Percentiles rank a stretch among this genome's conserved stretches.
These are phyloP conservation scores for Royoungia palumana DNA, from an alignment of 768 basidiomycete species.

Conservation along the genomic window DNA sequence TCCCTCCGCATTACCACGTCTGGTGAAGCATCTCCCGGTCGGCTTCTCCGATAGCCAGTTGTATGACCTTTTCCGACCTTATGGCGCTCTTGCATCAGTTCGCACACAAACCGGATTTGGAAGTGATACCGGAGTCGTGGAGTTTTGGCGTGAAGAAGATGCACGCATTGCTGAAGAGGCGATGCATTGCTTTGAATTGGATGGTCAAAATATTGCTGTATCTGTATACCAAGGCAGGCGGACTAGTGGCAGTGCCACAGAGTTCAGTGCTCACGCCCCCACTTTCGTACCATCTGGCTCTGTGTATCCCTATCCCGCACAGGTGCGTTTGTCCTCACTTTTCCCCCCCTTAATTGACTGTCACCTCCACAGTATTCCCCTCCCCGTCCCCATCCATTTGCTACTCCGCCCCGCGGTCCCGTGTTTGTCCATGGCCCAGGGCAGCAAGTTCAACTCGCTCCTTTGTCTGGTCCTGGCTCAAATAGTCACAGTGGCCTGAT, in stretches of 20 bases:
- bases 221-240: slow-evolving; percentile 71
- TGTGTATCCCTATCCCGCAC: slow-evolving; percentile 62
- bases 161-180: slow-evolving; percentile 74
- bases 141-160: slow-evolving; percentile 88
- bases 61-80: slow-evolving; percentile 83
- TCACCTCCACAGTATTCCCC: slow-evolving; percentile 56
- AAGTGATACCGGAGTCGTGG: slow-evolving; percentile 72
- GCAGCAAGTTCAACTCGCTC: slow-evolving; percentile 85
- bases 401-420: slow-evolving; percentile 34
- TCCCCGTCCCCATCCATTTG: slow-evolving; percentile 55
- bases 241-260: slow-evolving; percentile 49
- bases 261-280: slow-evolving; percentile 73
- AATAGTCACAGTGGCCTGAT: slow-evolving; percentile 83
- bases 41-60: slow-evolving; percentile 67
- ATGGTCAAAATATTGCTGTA: slow-evolving; percentile 81
- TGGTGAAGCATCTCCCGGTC: slow-evolving; percentile 80
- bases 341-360: slow-evolving; percentile 3
- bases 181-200: slow-evolving; percentile 80
- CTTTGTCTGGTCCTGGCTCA: slow-evolving; percentile 69
- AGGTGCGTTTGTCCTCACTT: slow-evolving; percentile 34
- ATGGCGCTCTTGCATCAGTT: slow-evolving; percentile 77
- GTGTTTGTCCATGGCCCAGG: slow-evolving; percentile 83
- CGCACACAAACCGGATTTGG: slow-evolving; percentile 74
- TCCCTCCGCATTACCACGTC: slow-evolving; percentile 71
- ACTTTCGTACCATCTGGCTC: slow-evolving; percentile 71